Evolutionary conservation across 202 grass and related monocot species (phyloP).

Genomic region (Panicum virgatum): DNA sequence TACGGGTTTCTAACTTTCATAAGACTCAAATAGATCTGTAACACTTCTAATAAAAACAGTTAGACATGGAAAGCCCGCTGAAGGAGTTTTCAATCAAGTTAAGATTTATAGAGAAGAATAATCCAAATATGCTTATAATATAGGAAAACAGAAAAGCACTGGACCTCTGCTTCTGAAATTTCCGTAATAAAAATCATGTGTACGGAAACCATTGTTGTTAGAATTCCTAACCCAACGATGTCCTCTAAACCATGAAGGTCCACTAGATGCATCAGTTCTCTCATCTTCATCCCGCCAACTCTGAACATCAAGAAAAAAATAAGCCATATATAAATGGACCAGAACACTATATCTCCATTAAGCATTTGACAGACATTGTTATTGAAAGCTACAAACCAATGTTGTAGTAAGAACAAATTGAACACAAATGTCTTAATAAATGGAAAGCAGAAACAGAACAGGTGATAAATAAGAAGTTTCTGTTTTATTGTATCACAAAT

Average conservation of each 20-base stretch:
- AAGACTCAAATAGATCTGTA: background rate
- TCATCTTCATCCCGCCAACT: slow-evolving; percentile 80
- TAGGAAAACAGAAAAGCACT: slow-evolving; percentile 13
- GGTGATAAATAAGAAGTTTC: background rate
- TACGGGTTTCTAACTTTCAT: background rate
- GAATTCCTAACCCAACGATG: slow-evolving; percentile 68
- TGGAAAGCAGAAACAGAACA: background rate
- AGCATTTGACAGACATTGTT: slow-evolving; percentile 4
- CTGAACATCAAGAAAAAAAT: slow-evolving; percentile 54
- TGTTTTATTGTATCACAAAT: slow-evolving; percentile 7
- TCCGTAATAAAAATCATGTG: slow-evolving; percentile 53
- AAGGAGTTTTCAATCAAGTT: slow-evolving; percentile 11
- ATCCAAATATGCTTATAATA: slow-evolving; percentile 26
- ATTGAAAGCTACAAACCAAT: background rate
- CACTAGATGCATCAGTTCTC: slow-evolving; percentile 43
- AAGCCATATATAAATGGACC: slow-evolving; percentile 4
- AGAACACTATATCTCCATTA: slow-evolving; percentile 30
- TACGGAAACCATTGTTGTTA: slow-evolving; percentile 44
- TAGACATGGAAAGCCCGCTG: background rate
- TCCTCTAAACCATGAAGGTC: slow-evolving; percentile 81
- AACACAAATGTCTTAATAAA: background rate
- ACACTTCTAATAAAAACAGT: slow-evolving; percentile 20
- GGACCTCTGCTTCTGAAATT: slow-evolving; percentile 69
- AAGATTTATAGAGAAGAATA: slow-evolving; percentile 7
- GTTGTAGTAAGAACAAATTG: background rate